Evolutionary conservation across 345 rosid species (phyloP).

Genomic region (Aethionema arabicum): DNA sequence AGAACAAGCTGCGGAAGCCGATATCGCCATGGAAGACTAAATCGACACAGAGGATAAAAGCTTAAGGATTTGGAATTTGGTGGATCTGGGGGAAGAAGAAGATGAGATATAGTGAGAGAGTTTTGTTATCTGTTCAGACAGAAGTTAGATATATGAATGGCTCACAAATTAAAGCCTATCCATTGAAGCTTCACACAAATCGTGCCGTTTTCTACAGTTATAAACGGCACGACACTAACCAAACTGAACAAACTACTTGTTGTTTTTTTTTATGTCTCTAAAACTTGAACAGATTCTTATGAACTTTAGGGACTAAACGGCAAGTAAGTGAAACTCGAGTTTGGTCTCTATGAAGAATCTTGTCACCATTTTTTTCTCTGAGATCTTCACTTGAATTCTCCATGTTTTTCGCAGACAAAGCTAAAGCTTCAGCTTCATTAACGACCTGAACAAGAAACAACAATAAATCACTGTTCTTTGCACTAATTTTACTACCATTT

Average conservation of each 20-base stretch:
- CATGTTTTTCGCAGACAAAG: slow-evolving; percentile 19
- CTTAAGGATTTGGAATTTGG: background rate
- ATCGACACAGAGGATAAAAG: background rate
- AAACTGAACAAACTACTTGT: background rate
- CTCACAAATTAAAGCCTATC: slow-evolving; percentile 29
- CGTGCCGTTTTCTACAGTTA: slow-evolving; percentile 1
- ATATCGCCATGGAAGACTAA: slow-evolving; percentile 54
- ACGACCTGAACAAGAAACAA: slow-evolving; percentile 22
- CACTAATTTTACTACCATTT: slow-evolving; percentile 5
- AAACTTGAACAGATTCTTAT: slow-evolving; percentile 64
- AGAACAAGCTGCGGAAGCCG: slow-evolving; percentile 48
- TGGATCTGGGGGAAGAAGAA: slow-evolving; percentile 11
- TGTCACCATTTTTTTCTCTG: slow-evolving; percentile 30
- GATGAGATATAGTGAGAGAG: slow-evolving; percentile 30
- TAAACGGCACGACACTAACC: background rate
- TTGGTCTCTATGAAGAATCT: slow-evolving; percentile 45
- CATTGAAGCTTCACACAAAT: slow-evolving; percentile 12
- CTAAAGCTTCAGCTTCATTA: slow-evolving; percentile 48
- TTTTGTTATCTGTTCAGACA: slow-evolving; percentile 23
- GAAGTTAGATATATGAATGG: slow-evolving; percentile 14
- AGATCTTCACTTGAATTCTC: slow-evolving; percentile 33
- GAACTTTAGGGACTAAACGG: slow-evolving; percentile 77
- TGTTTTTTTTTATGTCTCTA: slow-evolving; percentile 21
- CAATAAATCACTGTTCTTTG: slow-evolving; percentile 3
- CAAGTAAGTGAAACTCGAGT: slow-evolving; percentile 72